Base-by-base conservation (phyloP, 2,329 filamentous ascomycete genomes). In the Epichloe baconii region DNA sequence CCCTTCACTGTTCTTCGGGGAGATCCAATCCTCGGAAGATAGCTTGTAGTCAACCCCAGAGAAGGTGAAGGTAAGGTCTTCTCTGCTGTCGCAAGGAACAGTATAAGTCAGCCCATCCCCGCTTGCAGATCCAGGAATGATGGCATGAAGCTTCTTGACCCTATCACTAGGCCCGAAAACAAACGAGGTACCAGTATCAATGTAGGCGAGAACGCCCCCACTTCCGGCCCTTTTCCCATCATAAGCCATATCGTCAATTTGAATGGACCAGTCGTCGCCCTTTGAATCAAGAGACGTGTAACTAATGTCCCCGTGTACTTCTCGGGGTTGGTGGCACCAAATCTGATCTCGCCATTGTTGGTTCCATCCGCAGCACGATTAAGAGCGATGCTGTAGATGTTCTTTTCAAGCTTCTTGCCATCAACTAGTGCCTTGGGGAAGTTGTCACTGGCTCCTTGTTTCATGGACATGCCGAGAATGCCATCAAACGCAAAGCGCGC, bases 111-210 rank as follows among this genome's bases (percentile, higher is more conserved):
- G 71, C 14, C 77, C 79, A 38, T 79, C 79, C 12, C 72, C 73
- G 17, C 72, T 71, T 26, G 68, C 65, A 1, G 81, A 79, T 12
- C 77, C 81, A 0, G 83, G 78, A 37, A 95, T 81, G 34, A 80
- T 67, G 35, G 73, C 70, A 67, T 94, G 87, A 6, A 95, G 62
- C 10, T 75, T 72, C 44, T 76, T 72, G 2, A 88, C 85, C 59
- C 89, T 82, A 2, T 70, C 69, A 1, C 74, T 67, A 1, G 88
- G 86, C 5, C 86, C 79, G 56, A 95, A 82, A 31, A 88, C 78
- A 63, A 84, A 93, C 0, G 83, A 86, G 0, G 88, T 93, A 47
- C 88, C 88, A 0, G 86, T 89, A 66, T 95, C 89, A 57, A 95
- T 83, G 62, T 89, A 88, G 35, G 83, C 86, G 1, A 73, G 71